Evolutionary conservation across 768 basidiomycete species (phyloP).

Genomic region (Boletus coccyginus): DNA sequence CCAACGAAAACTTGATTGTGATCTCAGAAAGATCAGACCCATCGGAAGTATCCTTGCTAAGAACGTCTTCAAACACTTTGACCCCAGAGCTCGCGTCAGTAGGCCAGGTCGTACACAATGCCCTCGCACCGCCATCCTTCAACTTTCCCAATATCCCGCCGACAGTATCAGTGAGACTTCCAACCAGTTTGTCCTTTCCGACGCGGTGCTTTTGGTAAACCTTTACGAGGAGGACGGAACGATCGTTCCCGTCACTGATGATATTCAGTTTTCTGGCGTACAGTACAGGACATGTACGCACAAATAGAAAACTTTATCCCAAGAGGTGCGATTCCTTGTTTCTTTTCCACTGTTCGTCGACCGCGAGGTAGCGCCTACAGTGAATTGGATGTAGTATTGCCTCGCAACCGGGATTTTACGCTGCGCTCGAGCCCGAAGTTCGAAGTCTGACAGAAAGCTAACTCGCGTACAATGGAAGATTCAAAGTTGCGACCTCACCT

Average conservation of each 20-base stretch:
- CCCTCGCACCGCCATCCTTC: too few species aligned
- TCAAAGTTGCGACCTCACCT: too few species aligned
- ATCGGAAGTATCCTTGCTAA: too few species aligned
- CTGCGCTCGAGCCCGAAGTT: not conserved
- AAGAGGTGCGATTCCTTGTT: not conserved
- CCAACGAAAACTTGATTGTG: too few species aligned
- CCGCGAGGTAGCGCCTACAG: not conserved
- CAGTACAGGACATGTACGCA: not conserved
- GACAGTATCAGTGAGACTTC: not conserved
- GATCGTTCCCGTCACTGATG: not conserved
- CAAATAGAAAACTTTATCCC: not conserved
- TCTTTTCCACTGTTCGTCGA: not conserved
- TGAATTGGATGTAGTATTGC: not conserved
- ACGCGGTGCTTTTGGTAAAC: not conserved
- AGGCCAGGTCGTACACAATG: too few species aligned
- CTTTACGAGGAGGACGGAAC: not conserved
- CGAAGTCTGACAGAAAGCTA: not conserved
- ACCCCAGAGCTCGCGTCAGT: too few species aligned
- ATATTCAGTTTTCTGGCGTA: not conserved
- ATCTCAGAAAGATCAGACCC: too few species aligned
- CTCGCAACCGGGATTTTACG: not conserved
- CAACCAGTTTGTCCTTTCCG: too few species aligned
- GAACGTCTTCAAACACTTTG: too few species aligned
- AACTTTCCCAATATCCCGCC: too few species aligned
- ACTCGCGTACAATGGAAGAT: too few species aligned